Percentiles rank a stretch among this genome's conserved stretches.
Evolutionary conservation across 2,329 filamentous ascomycete species (phyloP).

Genomic region (Colletotrichum tropicicola): DNA sequence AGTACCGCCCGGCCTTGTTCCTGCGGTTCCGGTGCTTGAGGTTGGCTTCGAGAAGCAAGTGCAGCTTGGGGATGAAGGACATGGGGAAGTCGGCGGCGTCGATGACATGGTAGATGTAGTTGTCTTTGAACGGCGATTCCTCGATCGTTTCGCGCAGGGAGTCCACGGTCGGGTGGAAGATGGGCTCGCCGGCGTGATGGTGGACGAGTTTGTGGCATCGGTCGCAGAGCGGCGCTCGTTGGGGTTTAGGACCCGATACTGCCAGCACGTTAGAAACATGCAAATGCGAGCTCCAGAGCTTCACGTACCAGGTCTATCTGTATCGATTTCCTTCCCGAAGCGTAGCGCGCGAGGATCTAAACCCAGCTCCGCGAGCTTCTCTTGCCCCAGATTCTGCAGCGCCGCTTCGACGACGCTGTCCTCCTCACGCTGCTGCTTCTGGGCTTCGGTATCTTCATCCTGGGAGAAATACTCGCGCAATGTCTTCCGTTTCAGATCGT

Average conservation of each 20-base stretch:
- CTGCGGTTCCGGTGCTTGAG: constrained; percentile 84
- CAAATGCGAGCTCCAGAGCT: not conserved
- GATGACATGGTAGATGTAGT: constrained; percentile 94
- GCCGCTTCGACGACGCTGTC: constrained; percentile 57
- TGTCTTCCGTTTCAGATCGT: constrained; percentile 58
- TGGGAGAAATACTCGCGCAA: constrained; percentile 57
- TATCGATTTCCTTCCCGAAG: constrained; percentile 37
- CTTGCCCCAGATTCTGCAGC: constrained; percentile 51
- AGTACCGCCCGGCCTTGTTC: constrained; percentile 72
- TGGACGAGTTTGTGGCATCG: constrained; percentile 86
- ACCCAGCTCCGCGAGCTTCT: constrained; percentile 54
- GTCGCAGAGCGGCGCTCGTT: constrained; percentile 74
- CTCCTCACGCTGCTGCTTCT: constrained; percentile 39
- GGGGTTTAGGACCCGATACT: constrained; percentile 5
- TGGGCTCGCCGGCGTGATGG: constrained; percentile 75
- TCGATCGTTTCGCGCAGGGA: constrained; percentile 85
- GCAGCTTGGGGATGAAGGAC: constrained; percentile 84
- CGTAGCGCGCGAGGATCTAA: constrained; percentile 52
- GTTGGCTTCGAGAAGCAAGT: constrained; percentile 75
- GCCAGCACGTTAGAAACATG: not conserved
- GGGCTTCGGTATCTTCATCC: constrained; percentile 35
- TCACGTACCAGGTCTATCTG: constrained; percentile 11
- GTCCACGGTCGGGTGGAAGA: constrained; percentile 82
- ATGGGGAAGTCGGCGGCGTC: constrained; percentile 98
- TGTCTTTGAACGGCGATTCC: constrained; percentile 88